These are phyloP conservation scores for Penicillium waksmanii DNA, from an alignment of 495 filamentous ascomycete genomes.

Conservation along the genomic window DNA sequence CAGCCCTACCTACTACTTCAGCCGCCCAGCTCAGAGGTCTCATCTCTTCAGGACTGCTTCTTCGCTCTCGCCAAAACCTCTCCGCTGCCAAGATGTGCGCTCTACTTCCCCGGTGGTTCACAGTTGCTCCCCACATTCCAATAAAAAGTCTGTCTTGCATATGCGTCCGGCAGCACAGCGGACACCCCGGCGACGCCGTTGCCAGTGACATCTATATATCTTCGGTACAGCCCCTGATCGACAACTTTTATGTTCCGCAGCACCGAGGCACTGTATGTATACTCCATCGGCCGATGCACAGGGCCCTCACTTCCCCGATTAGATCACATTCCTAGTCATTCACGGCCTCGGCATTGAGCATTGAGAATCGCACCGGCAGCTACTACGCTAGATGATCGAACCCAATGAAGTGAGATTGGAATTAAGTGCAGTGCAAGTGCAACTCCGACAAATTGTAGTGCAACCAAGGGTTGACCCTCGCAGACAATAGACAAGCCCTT, in stretches of 20 bases:
- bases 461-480: constrained; percentile 1
- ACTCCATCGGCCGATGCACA: constrained; percentile 12
- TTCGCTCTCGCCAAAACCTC: background rate
- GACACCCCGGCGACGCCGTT: constrained; percentile 13
- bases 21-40: background rate
- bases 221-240: constrained; percentile 29
- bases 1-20: too few relatives aligned
- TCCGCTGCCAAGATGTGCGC: background rate
- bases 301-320: background rate
- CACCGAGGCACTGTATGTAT: constrained; percentile 9
- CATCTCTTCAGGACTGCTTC: background rate
- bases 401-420: too few relatives aligned
- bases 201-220: constrained; percentile 31
- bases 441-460: background rate
- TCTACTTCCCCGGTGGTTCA: constrained; percentile 4
- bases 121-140: constrained; percentile 32
- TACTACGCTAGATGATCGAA: too few relatives aligned
- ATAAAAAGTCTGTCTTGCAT: constrained; percentile 32
- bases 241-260: constrained; percentile 10
- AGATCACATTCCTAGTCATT: constrained; percentile 22
- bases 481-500: background rate
- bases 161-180: constrained; percentile 24
- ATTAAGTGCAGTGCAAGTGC: too few relatives aligned
- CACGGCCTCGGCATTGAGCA: background rate
- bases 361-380: background rate